Evolutionary conservation across 2,329 filamentous ascomycete genomes (phyloP).

Genomic region (Ophiostoma australiae): DNA sequence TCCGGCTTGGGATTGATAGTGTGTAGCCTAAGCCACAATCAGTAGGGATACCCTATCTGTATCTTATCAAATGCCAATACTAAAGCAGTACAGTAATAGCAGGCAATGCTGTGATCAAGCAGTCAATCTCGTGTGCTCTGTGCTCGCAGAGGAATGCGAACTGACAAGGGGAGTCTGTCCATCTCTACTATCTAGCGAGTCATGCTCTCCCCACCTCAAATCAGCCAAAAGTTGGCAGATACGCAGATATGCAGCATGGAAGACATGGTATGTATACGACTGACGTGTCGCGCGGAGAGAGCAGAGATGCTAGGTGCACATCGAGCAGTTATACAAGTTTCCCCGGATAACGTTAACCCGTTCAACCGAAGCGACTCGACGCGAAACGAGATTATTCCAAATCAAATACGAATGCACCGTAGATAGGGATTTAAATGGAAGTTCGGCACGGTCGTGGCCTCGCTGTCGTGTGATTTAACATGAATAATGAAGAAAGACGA

Average conservation of each 20-base stretch:
- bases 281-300: neutral
- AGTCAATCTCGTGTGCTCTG: neutral
- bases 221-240: neutral
- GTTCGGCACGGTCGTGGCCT: neutral
- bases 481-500: neutral
- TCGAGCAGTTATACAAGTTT: constrained; percentile 14
- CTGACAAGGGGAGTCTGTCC: neutral
- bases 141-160: neutral
- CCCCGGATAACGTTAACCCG: constrained; percentile 4
- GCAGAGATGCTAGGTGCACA: neutral
- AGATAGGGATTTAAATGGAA: neutral
- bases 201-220: neutral
- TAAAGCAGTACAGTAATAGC: constrained; percentile 11
- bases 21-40: neutral
- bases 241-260: neutral
- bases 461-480: too few relatives aligned
- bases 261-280: neutral
- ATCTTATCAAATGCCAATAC: constrained; percentile 6
- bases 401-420: neutral
- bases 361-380: neutral
- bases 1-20: neutral
- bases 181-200: neutral
- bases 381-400: neutral
- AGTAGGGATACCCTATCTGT: constrained; percentile 11
- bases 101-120: neutral